Conservation (phyloP, 371 early-diverging fungal species). For the Sanchytrium tribonematis region DNA sequence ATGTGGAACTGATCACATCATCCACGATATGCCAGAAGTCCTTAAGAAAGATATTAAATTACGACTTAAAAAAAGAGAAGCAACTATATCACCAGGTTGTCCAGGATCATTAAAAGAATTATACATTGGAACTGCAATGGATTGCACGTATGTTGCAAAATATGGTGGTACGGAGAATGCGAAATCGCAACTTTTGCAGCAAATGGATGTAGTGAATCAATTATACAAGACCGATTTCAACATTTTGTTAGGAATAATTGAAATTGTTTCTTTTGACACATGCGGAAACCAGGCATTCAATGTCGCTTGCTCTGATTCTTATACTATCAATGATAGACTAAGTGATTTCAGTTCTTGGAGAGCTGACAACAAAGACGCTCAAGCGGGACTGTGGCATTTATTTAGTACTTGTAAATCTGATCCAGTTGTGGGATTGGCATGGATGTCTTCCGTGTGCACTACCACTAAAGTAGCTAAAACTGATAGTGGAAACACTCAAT, state of each 20-base stretch:
- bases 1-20: neutral
- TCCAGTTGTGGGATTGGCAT: slow-evolving; percentile 69
- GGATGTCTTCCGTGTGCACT: slow-evolving; percentile 50
- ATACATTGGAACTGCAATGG: slow-evolving; percentile 13
- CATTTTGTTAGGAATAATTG: slow-evolving; percentile 48
- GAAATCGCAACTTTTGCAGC: slow-evolving; percentile 11
- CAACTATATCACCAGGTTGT: slow-evolving; percentile 6
- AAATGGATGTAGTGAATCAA: slow-evolving; percentile 23
- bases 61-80: neutral
- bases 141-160: slow-evolving; percentile 14
- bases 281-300: slow-evolving; percentile 33
- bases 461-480: slow-evolving; percentile 12
- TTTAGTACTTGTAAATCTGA: slow-evolving; percentile 60
- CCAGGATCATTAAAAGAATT: slow-evolving; percentile 9
- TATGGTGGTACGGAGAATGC: slow-evolving; percentile 11
- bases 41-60: neutral
- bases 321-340: slow-evolving; percentile 42
- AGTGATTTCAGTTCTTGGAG: slow-evolving; percentile 74
- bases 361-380: slow-evolving; percentile 29
- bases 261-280: slow-evolving; percentile 19
- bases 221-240: slow-evolving; percentile 74
- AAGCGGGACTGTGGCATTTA: slow-evolving; percentile 71
- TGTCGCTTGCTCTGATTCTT: slow-evolving; percentile 33
- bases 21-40: neutral
- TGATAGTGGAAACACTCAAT: slow-evolving; percentile 12